Percentiles rank a stretch among this genome's conserved stretches.
Evolutionary conservation across 129 eudicot genomes (phyloP).

Genomic region (Silybum marianum): DNA sequence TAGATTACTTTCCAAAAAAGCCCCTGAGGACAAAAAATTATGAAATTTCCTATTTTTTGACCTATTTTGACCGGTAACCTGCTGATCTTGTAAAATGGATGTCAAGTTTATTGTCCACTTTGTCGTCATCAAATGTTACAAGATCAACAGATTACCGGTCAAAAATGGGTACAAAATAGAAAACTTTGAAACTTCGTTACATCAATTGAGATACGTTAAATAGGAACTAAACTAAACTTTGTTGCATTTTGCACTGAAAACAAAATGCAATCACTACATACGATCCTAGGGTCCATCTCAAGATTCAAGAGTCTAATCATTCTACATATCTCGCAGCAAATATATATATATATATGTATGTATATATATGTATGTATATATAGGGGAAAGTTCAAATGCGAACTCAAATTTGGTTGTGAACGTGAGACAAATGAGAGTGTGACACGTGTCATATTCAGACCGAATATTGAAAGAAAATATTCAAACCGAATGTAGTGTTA

Average conservation of each 20-base stretch:
- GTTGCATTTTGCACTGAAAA: not conserved
- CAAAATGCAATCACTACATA: not conserved
- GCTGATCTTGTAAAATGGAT: not conserved
- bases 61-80: not conserved
- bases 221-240: not conserved
- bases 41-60: not conserved
- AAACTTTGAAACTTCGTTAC: not conserved
- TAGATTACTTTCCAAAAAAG: not conserved
- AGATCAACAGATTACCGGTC: not conserved
- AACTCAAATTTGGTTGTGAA: no score
- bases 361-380: no score
- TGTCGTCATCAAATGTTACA: not conserved
- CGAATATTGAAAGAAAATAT: no score
- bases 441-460: no score
- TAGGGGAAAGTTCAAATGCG: no score
- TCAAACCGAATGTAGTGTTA: no score
- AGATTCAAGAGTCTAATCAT: not conserved
- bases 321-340: slow-evolving; percentile 7
- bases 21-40: not conserved
- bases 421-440: no score
- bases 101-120: not conserved
- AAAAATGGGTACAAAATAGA: not conserved
- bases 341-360: not conserved
- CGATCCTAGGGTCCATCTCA: not conserved
- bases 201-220: no score